Evolutionary conservation across 495 filamentous ascomycete genomes (phyloP).

Genomic region (Hypoxylon lenormandii): DNA sequence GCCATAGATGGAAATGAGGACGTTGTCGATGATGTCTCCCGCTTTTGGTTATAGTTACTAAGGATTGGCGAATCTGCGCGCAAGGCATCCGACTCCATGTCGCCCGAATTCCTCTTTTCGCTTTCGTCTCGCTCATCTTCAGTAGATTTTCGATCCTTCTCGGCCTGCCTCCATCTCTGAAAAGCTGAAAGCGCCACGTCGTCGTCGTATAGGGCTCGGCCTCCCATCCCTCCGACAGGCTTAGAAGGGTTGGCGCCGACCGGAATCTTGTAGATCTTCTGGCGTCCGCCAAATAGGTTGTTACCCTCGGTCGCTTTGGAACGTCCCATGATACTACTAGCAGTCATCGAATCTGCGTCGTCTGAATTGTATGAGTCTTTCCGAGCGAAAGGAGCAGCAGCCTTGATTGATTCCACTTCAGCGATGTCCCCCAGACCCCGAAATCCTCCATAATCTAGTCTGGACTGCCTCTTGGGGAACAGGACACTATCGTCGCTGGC

Average conservation of each 20-base stretch:
- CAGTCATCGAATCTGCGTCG: constrained; percentile 64
- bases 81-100: constrained; percentile 55
- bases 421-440: constrained; percentile 81
- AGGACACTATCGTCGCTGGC: constrained; percentile 94
- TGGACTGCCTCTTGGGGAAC: constrained; percentile 81
- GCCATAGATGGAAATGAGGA: constrained; percentile 77
- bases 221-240: constrained; percentile 66
- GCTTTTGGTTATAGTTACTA: constrained; percentile 74
- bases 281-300: constrained; percentile 91
- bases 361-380: constrained; percentile 72
- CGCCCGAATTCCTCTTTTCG: constrained; percentile 52
- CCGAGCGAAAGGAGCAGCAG: constrained; percentile 64
- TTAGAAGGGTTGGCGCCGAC: constrained; percentile 61
- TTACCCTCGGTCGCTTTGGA: constrained; percentile 90
- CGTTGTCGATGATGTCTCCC: constrained; percentile 88
- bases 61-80: constrained; percentile 70
- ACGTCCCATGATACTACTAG: constrained; percentile 82
- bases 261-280: constrained; percentile 94
- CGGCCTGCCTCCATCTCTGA: constrained; percentile 70
- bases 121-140: constrained; percentile 58
- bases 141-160: constrained; percentile 65
- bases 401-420: constrained; percentile 83
- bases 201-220: constrained; percentile 83
- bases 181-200: constrained; percentile 85
- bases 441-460: constrained; percentile 64